phyloP scores from a whole-genome alignment of 2,329 filamentous ascomycete genomes.

The Whalleya microplaca region DNA sequence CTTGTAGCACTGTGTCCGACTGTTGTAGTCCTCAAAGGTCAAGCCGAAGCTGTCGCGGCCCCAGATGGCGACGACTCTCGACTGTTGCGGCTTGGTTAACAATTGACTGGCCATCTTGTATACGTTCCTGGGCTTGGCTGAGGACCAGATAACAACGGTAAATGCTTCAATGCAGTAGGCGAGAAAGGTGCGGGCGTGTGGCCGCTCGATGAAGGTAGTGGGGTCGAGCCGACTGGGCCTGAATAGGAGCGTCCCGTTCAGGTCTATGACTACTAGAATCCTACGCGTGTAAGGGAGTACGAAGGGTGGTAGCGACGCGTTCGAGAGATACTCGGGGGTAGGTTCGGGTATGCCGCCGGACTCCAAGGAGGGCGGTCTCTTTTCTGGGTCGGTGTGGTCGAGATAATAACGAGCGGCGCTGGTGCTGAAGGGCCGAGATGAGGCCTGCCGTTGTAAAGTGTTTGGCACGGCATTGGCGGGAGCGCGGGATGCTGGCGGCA shows the following conservation, averaged over 20 bases:
- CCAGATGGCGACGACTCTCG: constrained; percentile 72
- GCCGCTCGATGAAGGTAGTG: constrained; percentile 66
- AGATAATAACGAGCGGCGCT: too few species aligned
- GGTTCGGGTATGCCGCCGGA: constrained; percentile 67
- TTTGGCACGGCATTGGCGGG: background rate
- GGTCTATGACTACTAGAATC: constrained; percentile 83
- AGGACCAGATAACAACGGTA: constrained; percentile 88
- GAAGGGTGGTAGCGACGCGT: constrained; percentile 50
- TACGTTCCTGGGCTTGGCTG: constrained; percentile 76
- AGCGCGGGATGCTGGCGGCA: background rate
- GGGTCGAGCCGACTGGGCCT: constrained; percentile 60
- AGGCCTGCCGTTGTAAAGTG: background rate
- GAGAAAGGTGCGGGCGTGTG: constrained; percentile 71
- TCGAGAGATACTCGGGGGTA: constrained; percentile 61
- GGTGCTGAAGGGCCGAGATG: background rate
- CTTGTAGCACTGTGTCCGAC: constrained; percentile 88
- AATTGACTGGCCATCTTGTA: constrained; percentile 66
- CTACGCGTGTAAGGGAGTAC: constrained; percentile 54
- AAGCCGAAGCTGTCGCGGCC: constrained; percentile 77
- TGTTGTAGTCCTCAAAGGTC: constrained; percentile 62
- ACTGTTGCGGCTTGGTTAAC: constrained; percentile 57
- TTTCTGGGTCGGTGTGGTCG: constrained; percentile 6
- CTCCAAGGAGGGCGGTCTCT: constrained; percentile 28
- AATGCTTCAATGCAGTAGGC: constrained; percentile 75
- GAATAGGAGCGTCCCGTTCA: constrained; percentile 88